Conservation (phyloP, 768 basidiomycete species). For the Tulasnella calospora region DNA sequence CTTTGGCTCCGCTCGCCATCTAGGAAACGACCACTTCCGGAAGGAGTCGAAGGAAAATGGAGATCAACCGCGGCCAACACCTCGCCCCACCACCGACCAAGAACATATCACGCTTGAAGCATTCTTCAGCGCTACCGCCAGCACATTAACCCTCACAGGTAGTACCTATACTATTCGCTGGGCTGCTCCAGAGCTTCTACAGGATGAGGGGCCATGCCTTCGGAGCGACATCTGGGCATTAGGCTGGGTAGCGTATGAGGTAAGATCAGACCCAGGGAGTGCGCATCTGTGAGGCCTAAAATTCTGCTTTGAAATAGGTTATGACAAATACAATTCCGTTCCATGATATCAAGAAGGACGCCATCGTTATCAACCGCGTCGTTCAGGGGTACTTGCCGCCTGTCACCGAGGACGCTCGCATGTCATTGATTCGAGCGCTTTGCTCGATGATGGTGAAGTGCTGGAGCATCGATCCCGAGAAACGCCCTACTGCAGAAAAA, state of each 20-base stretch:
- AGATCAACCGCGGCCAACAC: background rate
- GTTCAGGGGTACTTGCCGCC: too few species aligned
- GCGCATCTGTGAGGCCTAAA: background rate
- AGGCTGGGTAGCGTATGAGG: slow-evolving; percentile 7
- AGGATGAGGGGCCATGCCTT: background rate
- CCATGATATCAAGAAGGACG: background rate
- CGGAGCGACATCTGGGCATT: slow-evolving; percentile 10
- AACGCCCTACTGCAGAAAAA: too few species aligned
- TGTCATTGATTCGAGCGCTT: too few species aligned
- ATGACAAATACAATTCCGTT: background rate
- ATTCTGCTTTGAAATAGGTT: background rate
- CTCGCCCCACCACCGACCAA: background rate
- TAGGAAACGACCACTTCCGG: background rate
- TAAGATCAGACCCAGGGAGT: background rate
- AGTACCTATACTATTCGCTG: background rate
- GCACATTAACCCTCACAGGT: background rate
- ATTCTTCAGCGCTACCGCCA: background rate
- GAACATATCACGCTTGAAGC: background rate
- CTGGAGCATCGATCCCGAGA: too few species aligned
- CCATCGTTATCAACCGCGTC: background rate
- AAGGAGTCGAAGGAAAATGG: background rate
- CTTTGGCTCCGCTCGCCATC: background rate
- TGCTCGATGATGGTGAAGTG: too few species aligned
- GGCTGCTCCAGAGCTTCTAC: background rate
- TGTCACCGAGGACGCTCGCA: too few species aligned